phyloP scores from a whole-genome alignment of 2,329 filamentous ascomycete species.

The Alternaria rosae region DNA sequence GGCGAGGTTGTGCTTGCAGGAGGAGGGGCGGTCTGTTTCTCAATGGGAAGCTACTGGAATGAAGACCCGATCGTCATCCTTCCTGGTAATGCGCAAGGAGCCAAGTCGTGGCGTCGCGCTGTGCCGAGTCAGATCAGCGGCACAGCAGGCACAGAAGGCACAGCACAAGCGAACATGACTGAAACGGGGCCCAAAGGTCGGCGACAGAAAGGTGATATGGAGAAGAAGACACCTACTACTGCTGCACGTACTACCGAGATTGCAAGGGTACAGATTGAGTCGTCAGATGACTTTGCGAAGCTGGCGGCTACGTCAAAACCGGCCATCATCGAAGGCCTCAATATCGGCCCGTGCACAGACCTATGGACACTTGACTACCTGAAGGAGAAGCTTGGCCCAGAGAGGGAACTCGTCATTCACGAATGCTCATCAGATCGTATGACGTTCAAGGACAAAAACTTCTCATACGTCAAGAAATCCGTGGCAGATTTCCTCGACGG shows the following conservation, averaged over 20 bases:
- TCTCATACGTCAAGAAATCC: constrained; percentile 72
- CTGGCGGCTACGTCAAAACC: constrained; percentile 68
- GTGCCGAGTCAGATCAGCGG: constrained; percentile 16
- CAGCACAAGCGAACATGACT: constrained; percentile 14
- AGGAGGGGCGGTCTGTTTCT: constrained; percentile 88
- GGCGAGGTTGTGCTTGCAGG: constrained; percentile 70
- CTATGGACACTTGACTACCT: constrained; percentile 76
- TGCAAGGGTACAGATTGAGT: constrained; percentile 61
- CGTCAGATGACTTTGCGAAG: constrained; percentile 64
- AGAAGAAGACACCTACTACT: constrained; percentile 15
- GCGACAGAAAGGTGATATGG: constrained; percentile 6
- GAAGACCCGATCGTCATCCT: constrained; percentile 34
- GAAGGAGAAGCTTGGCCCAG: constrained; percentile 53
- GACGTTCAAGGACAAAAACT: constrained; percentile 86
- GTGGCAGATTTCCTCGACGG: constrained; percentile 73
- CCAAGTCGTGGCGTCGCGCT: constrained; percentile 27
- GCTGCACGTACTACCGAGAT: constrained; percentile 48
- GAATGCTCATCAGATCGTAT: constrained; percentile 70
- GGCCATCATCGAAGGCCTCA: constrained; percentile 68
- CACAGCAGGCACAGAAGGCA: constrained; percentile 15
- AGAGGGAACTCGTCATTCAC: constrained; percentile 73
- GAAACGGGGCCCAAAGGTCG: constrained; percentile 19
- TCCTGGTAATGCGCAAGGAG: constrained; percentile 18
- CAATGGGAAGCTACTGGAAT: constrained; percentile 89
- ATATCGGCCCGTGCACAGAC: constrained; percentile 71